phyloP scores from a whole-genome alignment of 108 stramenopile species.

The Fistulifera solaris region DNA sequence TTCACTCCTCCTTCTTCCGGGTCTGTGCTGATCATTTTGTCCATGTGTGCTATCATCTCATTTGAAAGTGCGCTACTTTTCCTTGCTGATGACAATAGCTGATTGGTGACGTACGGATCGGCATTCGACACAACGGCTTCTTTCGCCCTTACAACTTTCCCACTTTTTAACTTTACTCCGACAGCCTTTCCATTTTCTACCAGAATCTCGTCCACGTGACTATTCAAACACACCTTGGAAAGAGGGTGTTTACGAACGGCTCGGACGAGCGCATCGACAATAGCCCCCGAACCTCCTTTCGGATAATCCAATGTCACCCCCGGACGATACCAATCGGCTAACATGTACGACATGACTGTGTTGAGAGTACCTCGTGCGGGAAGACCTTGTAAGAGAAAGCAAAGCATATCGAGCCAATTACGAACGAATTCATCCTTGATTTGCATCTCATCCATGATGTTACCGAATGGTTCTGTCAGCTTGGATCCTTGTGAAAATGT shows the following conservation, averaged over 20 bases:
- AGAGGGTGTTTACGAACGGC: constrained; percentile 73
- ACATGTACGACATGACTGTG: constrained; percentile 92
- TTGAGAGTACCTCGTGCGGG: constrained; percentile 82
- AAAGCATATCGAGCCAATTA: constrained; percentile 87
- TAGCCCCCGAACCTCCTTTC: constrained; percentile 72
- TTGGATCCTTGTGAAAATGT: constrained; percentile 52
- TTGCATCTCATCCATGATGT: constrained; percentile 63
- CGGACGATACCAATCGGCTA: constrained; percentile 84
- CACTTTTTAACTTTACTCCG: constrained; percentile 67
- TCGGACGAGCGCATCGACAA: constrained; percentile 82
- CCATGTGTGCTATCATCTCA: constrained; percentile 50
- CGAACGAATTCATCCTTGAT: constrained; percentile 76
- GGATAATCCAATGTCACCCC: constrained; percentile 90
- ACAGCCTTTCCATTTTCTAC: constrained; percentile 68
- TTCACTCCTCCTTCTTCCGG: constrained; percentile 43
- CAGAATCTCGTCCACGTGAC: constrained; percentile 75
- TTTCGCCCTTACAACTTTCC: constrained; percentile 51
- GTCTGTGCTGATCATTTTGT: constrained; percentile 43
- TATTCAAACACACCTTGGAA: constrained; percentile 44
- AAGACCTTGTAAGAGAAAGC: constrained; percentile 84
- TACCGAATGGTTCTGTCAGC: constrained; percentile 54
- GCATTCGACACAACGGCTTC: constrained; percentile 89
- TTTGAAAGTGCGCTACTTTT: constrained; percentile 15
- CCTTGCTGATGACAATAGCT: constrained; percentile 42
- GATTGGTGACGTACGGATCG: constrained; percentile 69